These are phyloP conservation scores for Rhizoctonia solani DNA, from an alignment of 1,284 basidiomycete genomes.

Conservation along the genomic window DNA sequence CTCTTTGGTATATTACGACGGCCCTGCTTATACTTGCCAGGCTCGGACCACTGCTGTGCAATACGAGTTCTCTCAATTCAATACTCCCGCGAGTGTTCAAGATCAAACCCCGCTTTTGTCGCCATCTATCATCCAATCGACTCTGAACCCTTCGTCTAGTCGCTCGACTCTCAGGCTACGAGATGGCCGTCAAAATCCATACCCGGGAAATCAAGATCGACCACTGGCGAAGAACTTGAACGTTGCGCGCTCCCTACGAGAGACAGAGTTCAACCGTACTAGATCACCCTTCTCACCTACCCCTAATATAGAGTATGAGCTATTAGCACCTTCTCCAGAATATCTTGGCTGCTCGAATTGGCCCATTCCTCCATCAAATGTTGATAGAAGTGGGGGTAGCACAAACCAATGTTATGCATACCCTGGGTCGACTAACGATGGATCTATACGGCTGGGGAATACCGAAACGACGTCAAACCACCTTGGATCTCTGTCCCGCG, in stretches of 20 bases:
- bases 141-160: background rate
- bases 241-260: background rate
- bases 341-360: background rate
- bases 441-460: too few species aligned
- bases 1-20: too few species aligned
- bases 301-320: background rate
- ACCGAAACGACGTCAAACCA: background rate
- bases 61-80: too few species aligned
- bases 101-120: too few species aligned
- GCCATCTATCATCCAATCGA: too few species aligned
- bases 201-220: background rate
- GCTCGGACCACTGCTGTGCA: too few species aligned
- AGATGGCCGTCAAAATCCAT: conserved; percentile 22
- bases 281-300: background rate
- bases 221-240: background rate
- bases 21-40: too few species aligned
- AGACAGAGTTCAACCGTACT: background rate
- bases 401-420: too few species aligned
- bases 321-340: background rate
- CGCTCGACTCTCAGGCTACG: conserved; percentile 12
- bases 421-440: too few species aligned
- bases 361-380: background rate
- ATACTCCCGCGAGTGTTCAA: too few species aligned
- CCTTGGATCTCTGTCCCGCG: background rate
- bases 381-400: background rate